Conservation (phyloP, 208 protist species). For the Trypanosomatidae sp. region DNA sequence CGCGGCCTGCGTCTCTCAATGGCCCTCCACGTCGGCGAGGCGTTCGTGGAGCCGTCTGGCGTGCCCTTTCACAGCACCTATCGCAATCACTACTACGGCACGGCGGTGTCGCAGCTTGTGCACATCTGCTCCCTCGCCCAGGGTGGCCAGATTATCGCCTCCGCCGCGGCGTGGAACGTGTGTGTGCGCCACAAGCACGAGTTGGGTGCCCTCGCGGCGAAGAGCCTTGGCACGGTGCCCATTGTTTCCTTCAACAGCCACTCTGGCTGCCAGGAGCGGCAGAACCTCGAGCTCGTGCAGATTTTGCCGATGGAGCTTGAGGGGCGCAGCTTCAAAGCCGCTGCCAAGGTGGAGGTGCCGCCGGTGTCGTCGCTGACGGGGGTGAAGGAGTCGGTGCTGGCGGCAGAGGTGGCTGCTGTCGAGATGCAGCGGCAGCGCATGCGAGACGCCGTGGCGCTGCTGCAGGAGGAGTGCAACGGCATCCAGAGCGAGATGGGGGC, state of each 20-base stretch:
- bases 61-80: slow-evolving; percentile 46
- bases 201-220: slow-evolving; percentile 47
- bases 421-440: slow-evolving; percentile 46
- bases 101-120: slow-evolving; percentile 78
- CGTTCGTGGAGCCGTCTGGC: slow-evolving; percentile 64
- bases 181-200: slow-evolving; percentile 55
- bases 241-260: slow-evolving; percentile 76
- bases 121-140: slow-evolving; percentile 63
- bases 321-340: slow-evolving; percentile 45
- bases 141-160: slow-evolving; percentile 80
- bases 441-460: slow-evolving; percentile 41
- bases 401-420: slow-evolving; percentile 61
- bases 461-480: slow-evolving; percentile 52
- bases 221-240: slow-evolving; percentile 56
- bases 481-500: slow-evolving; percentile 43
- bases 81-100: slow-evolving; percentile 83
- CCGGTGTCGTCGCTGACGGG: slow-evolving; percentile 45
- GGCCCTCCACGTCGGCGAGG: slow-evolving; percentile 76
- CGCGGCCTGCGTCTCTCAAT: slow-evolving; percentile 73
- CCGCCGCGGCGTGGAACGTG: slow-evolving; percentile 64
- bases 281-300: slow-evolving; percentile 65
- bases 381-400: slow-evolving; percentile 46
- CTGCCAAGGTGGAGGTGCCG: slow-evolving; percentile 25
- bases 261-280: slow-evolving; percentile 64
- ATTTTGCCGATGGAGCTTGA: slow-evolving; percentile 46